phyloP scores from a whole-genome alignment of 768 basidiomycete genomes.

The Rubroboletus satanas region DNA sequence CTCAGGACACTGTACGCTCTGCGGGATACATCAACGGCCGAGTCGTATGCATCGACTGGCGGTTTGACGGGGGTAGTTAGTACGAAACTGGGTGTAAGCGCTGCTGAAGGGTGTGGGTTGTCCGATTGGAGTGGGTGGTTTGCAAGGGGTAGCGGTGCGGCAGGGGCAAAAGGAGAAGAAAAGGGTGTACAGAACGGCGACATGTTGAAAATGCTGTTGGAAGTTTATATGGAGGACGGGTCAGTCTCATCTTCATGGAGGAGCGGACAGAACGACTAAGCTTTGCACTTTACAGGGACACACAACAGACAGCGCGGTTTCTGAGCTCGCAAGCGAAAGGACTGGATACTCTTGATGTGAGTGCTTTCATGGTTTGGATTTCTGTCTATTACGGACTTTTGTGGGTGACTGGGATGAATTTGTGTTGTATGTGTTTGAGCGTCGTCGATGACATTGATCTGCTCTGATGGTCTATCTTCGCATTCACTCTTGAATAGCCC shows the following conservation, averaged over 20 bases:
- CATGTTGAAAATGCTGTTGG: constrained; percentile 66
- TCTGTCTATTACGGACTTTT: not conserved
- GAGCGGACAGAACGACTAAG: not conserved
- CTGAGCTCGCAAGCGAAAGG: constrained; percentile 78
- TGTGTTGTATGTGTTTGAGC: not conserved
- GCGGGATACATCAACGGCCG: constrained; percentile 72
- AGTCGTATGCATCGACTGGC: constrained; percentile 79
- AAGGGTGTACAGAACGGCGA: constrained; percentile 48
- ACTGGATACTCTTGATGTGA: constrained; percentile 73
- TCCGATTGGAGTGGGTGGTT: constrained; percentile 32
- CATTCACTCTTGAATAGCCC: not conserved
- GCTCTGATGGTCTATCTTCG: not conserved
- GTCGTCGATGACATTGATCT: not conserved
- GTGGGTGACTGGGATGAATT: not conserved
- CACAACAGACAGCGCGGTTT: constrained; percentile 59
- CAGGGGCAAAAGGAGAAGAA: constrained; percentile 36
- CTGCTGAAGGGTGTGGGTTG: constrained; percentile 52
- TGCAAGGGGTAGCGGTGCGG: constrained; percentile 46
- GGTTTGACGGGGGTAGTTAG: constrained; percentile 63
- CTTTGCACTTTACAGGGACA: constrained; percentile 38
- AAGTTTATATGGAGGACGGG: constrained; percentile 81
- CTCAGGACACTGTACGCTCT: constrained; percentile 64
- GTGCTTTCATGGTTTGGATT: constrained; percentile 22
- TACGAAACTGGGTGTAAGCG: constrained; percentile 46
- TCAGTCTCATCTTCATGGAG: constrained; percentile 34